Conservation (phyloP, 208 protist species). For the Tritrichomonas foetus region DNA sequence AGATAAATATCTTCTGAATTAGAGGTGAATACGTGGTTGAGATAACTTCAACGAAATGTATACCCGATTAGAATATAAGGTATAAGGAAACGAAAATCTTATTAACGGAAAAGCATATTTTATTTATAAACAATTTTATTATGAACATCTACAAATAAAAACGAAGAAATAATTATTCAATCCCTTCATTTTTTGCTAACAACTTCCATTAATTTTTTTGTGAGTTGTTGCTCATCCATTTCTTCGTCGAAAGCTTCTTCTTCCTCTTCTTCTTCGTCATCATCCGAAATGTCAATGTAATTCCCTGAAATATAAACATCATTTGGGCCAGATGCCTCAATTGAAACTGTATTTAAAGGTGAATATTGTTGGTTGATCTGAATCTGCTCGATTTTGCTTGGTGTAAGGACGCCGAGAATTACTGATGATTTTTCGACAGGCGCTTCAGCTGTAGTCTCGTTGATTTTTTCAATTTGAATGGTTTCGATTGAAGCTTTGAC, state of each 20-base stretch:
- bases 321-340: not conserved
- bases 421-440: not conserved
- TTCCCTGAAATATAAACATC: not conserved
- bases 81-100: too few relatives aligned
- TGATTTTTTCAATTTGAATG: not conserved
- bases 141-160: too few relatives aligned
- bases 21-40: too few relatives aligned
- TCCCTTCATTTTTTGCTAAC: too few relatives aligned
- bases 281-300: not conserved
- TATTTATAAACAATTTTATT: too few relatives aligned
- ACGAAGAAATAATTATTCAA: too few relatives aligned
- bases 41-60: too few relatives aligned
- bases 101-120: too few relatives aligned
- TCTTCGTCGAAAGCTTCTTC: too few relatives aligned
- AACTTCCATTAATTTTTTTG: too few relatives aligned
- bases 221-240: not conserved
- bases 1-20: too few relatives aligned
- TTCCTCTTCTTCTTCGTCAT: not conserved
- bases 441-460: not conserved
- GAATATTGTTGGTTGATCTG: not conserved
- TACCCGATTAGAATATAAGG: too few relatives aligned
- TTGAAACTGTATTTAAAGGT: not conserved
- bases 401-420: not conserved
- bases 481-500: not conserved
- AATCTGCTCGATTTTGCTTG: not conserved